phyloP scores from a whole-genome alignment of 169 alveolate genomes.

The Plasmodium gonderi region DNA sequence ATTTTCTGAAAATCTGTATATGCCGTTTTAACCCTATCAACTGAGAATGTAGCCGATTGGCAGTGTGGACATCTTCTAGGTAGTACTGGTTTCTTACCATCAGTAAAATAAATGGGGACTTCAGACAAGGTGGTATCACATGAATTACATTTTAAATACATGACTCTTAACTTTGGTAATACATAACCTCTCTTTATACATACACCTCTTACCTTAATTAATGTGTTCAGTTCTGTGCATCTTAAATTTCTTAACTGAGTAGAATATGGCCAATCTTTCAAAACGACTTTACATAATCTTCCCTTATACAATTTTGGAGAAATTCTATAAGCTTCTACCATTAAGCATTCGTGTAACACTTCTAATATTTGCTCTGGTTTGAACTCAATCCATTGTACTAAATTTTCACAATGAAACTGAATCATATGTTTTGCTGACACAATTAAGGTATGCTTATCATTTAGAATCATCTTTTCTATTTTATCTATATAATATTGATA shows the following conservation, averaged over 20 bases:
- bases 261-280: conserved; percentile 93
- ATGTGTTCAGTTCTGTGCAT: conserved; percentile 93
- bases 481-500: conserved; percentile 84
- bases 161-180: conserved; percentile 92
- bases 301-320: conserved; percentile 84
- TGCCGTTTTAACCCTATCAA: conserved; percentile 92
- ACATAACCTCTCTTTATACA: conserved; percentile 95
- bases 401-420: conserved; percentile 86
- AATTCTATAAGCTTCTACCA: conserved; percentile 85
- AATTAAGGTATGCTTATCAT: conserved; percentile 84
- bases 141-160: conserved; percentile 90
- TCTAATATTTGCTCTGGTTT: conserved; percentile 86
- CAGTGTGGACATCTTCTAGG: conserved; percentile 95
- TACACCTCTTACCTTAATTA: conserved; percentile 94
- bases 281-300: conserved; percentile 86
- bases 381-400: conserved; percentile 85
- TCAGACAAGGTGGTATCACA: conserved; percentile 86
- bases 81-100: conserved; percentile 80
- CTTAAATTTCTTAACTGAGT: conserved; percentile 94
- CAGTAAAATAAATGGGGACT: conserved; percentile 85
- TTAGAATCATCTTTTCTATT: conserved; percentile 88
- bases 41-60: conserved; percentile 91
- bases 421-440: conserved; percentile 87
- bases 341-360: conserved; percentile 86
- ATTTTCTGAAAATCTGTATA: conserved; percentile 97